These are phyloP conservation scores for Orbilia javanica DNA, from an alignment of 2,329 filamentous ascomycete species.

Conservation along the genomic window DNA sequence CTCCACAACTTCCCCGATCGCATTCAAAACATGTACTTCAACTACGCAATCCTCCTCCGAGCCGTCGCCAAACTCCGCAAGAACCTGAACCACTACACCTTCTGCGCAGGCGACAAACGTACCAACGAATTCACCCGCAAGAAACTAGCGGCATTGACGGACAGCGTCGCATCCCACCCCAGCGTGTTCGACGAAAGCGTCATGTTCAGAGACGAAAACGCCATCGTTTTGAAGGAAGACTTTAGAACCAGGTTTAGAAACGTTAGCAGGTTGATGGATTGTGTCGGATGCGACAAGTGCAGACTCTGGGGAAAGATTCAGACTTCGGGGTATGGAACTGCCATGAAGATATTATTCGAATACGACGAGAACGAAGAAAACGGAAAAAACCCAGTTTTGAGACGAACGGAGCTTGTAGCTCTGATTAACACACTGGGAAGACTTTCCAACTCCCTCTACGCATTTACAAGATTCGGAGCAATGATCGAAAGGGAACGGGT, in stretches of 20 bases:
- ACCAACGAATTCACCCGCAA: slow-evolving; percentile 84
- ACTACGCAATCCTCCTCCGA: slow-evolving; percentile 94
- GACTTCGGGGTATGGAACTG: slow-evolving; percentile 92
- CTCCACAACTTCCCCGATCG: slow-evolving; percentile 87
- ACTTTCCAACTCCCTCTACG: slow-evolving; percentile 82
- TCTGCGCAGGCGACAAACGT: slow-evolving; percentile 85
- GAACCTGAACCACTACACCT: slow-evolving; percentile 83
- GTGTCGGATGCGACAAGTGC: slow-evolving; percentile 98
- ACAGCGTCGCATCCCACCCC: slow-evolving; percentile 72
- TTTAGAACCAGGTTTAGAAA: slow-evolving; percentile 98
- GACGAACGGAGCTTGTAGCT: slow-evolving; percentile 91
- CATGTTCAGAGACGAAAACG: slow-evolving; percentile 82
- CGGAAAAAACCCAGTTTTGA: slow-evolving; percentile 76
- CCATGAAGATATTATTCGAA: slow-evolving; percentile 95
- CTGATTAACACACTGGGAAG: slow-evolving; percentile 94
- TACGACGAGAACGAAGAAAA: slow-evolving; percentile 74
- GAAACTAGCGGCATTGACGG: slow-evolving; percentile 82
- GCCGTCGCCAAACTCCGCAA: slow-evolving; percentile 91
- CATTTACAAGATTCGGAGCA: slow-evolving; percentile 77
- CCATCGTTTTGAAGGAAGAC: slow-evolving; percentile 88
- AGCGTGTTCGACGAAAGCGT: slow-evolving; percentile 92
- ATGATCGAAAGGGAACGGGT: slow-evolving; percentile 67
- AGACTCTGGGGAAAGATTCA: slow-evolving; percentile 98
- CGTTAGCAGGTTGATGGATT: slow-evolving; percentile 97
- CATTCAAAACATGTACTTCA: slow-evolving; percentile 98